A percentile compares a stretch with the other conserved stretches of the same genome.
Evolutionary conservation across 2,329 filamentous ascomycete species (phyloP).

Genomic region (Mycocentrospora acerina): DNA sequence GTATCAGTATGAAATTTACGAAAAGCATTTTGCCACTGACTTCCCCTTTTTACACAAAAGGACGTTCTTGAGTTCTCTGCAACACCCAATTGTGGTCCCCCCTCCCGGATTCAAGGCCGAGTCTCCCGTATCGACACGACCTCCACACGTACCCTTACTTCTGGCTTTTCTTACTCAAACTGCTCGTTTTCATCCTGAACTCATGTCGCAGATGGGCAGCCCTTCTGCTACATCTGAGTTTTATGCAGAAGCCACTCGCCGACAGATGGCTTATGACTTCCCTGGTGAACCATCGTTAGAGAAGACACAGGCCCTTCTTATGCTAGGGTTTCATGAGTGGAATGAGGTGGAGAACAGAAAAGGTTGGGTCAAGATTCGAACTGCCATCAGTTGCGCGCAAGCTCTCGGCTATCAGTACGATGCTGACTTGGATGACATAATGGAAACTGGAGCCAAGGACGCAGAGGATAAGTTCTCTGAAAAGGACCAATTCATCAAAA

Average conservation of each 20-base stretch:
- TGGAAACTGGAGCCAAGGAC: slow-evolving; percentile 6
- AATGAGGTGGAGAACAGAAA: slow-evolving; percentile 62
- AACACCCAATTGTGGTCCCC: slow-evolving; percentile 35
- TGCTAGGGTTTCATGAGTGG: slow-evolving; percentile 74
- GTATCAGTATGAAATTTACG: slow-evolving; percentile 63
- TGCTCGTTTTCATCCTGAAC: slow-evolving; percentile 64
- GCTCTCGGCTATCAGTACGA: slow-evolving; percentile 32
- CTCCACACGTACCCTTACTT: slow-evolving; percentile 59
- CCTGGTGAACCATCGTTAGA: slow-evolving; percentile 55
- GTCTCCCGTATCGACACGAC: slow-evolving; percentile 39
- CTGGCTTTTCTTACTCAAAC: slow-evolving; percentile 69
- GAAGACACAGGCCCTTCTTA: slow-evolving; percentile 66
- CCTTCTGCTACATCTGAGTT: slow-evolving; percentile 55
- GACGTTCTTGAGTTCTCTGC: slow-evolving; percentile 53
- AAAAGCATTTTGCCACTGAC: slow-evolving; percentile 70
- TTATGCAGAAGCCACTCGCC: slow-evolving; percentile 61
- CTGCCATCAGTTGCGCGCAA: slow-evolving; percentile 59
- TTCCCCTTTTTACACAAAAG: slow-evolving; percentile 70
- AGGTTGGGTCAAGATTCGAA: slow-evolving; percentile 68
- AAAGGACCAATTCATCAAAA: slow-evolving; percentile 54
- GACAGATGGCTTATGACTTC: slow-evolving; percentile 42
- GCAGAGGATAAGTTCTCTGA: slow-evolving; percentile 15
- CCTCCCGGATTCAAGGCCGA: slow-evolving; percentile 11
- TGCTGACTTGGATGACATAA: slow-evolving; percentile 26
- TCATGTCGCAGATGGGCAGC: slow-evolving; percentile 29